Base-by-base conservation (phyloP, 164 flowering plant species). In the Stephania japonica region DNA sequence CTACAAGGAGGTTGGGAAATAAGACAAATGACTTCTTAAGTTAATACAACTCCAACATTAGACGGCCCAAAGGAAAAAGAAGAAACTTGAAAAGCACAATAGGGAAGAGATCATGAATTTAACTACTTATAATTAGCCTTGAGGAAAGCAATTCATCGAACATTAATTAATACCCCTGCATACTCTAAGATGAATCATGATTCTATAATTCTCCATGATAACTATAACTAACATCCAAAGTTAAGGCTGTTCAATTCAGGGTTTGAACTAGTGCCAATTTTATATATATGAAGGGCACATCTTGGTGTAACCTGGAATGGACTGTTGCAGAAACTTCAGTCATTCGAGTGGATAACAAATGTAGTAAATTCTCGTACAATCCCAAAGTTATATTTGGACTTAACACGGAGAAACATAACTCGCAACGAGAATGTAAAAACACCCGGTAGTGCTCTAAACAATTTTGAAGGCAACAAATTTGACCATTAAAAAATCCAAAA, bases 1-100 rank as follows among this genome's bases (percentile, higher is more conserved):
- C 99, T 96, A 72, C 59, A 78, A 13, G 21, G 72, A 47, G 23
- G 44, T 21, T 47, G 6, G 1, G 9, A 59, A 21, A 32, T 32
- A 6, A 59, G 64, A 24, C 7, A 67, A 70, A 64, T 41, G 65
- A 32, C 32, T 67, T 42, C 42, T 2, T 18, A 49, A 62, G 69
- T 27, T 19, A 49, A 26, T 18, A 68, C 2, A 61, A 59, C 56
- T 25, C 21, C 16, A 64, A 41, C 3, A 64, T 9, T 47, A 72
- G 18, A 64, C n/a, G n/a, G n/a, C 26, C 12, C 41, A 25, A 24
- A 16, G 64, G 64, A 24, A 18, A 25, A 13, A 11, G 41, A 24
- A 64, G 26, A 3, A 7, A 64, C 64, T 19, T 61, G 64, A 4
- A 21, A 14, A 61, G 25, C 21, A 18, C 64, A 61, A 61, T 23